Conservation (phyloP, 1,284 basidiomycete species). For the Austroboletus novae-zelandiae region DNA sequence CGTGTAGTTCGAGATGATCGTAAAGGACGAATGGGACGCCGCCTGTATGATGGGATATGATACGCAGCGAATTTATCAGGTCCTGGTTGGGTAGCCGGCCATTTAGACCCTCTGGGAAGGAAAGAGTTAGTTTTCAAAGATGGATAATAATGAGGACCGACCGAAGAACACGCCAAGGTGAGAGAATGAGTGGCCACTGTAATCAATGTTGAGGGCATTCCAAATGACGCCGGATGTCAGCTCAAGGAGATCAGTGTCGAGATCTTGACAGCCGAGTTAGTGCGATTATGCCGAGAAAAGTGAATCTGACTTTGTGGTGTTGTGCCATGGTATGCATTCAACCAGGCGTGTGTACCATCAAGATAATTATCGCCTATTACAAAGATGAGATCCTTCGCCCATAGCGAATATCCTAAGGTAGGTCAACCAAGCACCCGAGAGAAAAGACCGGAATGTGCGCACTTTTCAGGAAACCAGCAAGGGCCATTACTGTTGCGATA, state of each 20-base stretch:
- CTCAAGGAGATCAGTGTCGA: conserved; percentile 60
- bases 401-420: conserved; percentile 75
- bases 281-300: neutral
- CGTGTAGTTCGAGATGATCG: conserved; percentile 61
- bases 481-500: conserved; percentile 75
- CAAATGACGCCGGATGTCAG: conserved; percentile 83
- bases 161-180: conserved; percentile 91
- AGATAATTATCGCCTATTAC: conserved; percentile 87
- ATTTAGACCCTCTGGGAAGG: conserved; percentile 83
- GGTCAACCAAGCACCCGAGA: conserved; percentile 1
- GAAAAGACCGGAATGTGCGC: conserved; percentile 18
- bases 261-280: conserved; percentile 43
- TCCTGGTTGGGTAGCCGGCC: conserved; percentile 97
- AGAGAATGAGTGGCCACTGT: conserved; percentile 94
- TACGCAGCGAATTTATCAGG: conserved; percentile 79
- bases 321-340: conserved; percentile 77
- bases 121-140: neutral
- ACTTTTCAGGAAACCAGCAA: conserved; percentile 86
- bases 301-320: conserved; percentile 57
- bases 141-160: conserved; percentile 36
- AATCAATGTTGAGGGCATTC: conserved; percentile 94
- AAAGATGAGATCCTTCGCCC: conserved; percentile 94
- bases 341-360: conserved; percentile 92
- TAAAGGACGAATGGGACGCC: conserved; percentile 77
- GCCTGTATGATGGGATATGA: conserved; percentile 71